These are phyloP conservation scores for Annona squamosa DNA, from an alignment of 164 flowering plant genomes.

Conservation along the genomic window DNA sequence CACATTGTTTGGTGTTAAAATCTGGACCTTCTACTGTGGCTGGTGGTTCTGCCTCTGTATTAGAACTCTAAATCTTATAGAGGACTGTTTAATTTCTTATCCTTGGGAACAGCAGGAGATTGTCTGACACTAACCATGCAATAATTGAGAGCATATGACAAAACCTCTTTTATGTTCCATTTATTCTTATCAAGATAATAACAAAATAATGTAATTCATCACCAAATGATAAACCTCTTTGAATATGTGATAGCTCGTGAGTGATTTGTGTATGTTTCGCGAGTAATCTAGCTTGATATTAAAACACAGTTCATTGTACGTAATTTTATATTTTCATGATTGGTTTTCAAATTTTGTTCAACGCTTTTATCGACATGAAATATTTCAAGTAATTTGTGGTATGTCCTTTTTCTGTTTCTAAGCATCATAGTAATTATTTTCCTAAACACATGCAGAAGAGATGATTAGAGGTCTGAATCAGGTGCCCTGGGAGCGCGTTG, in stretches of 20 bases:
- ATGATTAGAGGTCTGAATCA: conserved; percentile 85
- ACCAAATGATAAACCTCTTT: background rate
- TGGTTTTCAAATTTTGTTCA: background rate
- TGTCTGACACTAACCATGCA: background rate
- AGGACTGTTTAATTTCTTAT: too few species aligned
- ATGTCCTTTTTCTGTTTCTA: background rate
- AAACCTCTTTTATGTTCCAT: background rate
- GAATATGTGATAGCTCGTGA: background rate
- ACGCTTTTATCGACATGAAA: background rate
- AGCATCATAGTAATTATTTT: background rate
- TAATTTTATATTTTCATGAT: background rate
- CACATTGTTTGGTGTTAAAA: too few species aligned
- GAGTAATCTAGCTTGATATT: background rate
- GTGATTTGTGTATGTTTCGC: too few species aligned
- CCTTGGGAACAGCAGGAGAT: too few species aligned
- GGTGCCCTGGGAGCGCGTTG: conserved; percentile 87
- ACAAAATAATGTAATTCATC: background rate
- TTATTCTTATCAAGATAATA: background rate
- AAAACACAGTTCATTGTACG: background rate
- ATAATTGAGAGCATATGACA: background rate
- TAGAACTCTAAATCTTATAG: too few species aligned
- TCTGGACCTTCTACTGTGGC: too few species aligned
- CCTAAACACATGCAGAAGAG: conserved; percentile 45
- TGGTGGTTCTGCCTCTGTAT: too few species aligned
- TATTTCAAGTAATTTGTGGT: background rate